Evolutionary conservation across 2,329 filamentous ascomycete genomes (phyloP).

Genomic region (Ophiostoma perfectum): DNA sequence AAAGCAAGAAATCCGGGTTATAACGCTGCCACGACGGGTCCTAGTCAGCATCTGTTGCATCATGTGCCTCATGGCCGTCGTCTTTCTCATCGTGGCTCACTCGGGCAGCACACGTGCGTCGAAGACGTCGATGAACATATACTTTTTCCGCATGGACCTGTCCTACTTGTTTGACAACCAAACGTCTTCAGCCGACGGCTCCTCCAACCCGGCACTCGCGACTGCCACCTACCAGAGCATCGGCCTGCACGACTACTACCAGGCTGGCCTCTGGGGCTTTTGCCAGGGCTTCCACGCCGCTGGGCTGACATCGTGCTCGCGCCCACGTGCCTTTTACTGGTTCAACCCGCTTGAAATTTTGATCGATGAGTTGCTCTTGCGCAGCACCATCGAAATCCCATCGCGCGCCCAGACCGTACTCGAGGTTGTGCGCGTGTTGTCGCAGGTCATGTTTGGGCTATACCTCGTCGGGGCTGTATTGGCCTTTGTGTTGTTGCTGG

Average conservation of each 20-base stretch:
- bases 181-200: conserved; percentile 42
- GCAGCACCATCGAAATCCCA: conserved; percentile 77
- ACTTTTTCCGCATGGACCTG: conserved; percentile 80
- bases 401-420: conserved; percentile 67
- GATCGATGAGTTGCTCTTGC: conserved; percentile 70
- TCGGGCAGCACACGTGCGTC: conserved; percentile 67
- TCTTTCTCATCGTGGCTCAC: conserved; percentile 65
- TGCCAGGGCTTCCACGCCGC: conserved; percentile 72
- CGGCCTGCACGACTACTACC: conserved; percentile 90
- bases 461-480: conserved; percentile 69
- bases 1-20: not conserved
- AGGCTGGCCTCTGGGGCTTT: conserved; percentile 85
- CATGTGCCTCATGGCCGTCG: conserved; percentile 66
- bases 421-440: conserved; percentile 65
- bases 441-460: conserved; percentile 82
- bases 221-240: conserved; percentile 83
- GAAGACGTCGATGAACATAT: conserved; percentile 61
- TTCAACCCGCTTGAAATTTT: conserved; percentile 87
- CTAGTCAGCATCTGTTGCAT: conserved; percentile 61
- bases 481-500: conserved; percentile 65
- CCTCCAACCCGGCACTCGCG: conserved; percentile 68
- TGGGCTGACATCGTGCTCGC: conserved; percentile 70
- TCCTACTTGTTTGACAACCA: conserved; percentile 64
- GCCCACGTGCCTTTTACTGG: conserved; percentile 68
- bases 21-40: conserved; percentile 40